Base-by-base conservation (phyloP, 225 moss, liverwort and hornwort species). In the Sphagnum contortum region DNA sequence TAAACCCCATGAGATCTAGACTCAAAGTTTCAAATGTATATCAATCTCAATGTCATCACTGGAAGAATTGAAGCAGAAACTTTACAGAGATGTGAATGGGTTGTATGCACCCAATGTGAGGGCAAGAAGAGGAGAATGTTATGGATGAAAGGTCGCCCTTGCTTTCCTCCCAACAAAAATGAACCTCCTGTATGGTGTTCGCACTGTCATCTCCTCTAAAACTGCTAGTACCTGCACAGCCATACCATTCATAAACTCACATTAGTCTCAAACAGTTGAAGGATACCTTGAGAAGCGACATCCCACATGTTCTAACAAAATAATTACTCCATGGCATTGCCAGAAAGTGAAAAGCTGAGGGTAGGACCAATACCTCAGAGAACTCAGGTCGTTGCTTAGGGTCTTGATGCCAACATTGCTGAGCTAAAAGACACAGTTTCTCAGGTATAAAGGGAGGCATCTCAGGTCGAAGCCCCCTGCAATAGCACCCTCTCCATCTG, bases 311-410 rank as follows among this genome's bases (percentile, higher is more conserved):
- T 8, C 12, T 64, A 12, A 2, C 9, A 8, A 6, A 47, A 64
- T 12, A 50, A 44, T 13, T 12, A 73, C 60, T 57, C 46, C 14
- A 45, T 3, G 11, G 29, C 8, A 4, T 57, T 45, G 48, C 4
- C 13, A 3, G 6, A 59, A 5, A 47, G 9, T 3, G 57, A 48
- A 61, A 29, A 2, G 10, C 9, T 2, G 4, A 12, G 50, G 12
- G 3, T 53, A 50, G 44, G 49, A 44, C 57, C 56, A 9, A 44
- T 73, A 96, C 96, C 90, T 92, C 96, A 67, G 78, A 85, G 57
- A 98, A 92, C 66, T 98, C 96, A 59, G 96, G 96, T 67, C 96
- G 71, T 73, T 89, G 87, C 29, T 52, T 74, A 8, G 92, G 80
- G 63, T 90, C 83, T 68, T 75, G 79, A 61, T 87, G 87, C 96